Conservation (phyloP, 225 moss, liverwort and hornwort species). For the Sphagnum tenellum region DNA sequence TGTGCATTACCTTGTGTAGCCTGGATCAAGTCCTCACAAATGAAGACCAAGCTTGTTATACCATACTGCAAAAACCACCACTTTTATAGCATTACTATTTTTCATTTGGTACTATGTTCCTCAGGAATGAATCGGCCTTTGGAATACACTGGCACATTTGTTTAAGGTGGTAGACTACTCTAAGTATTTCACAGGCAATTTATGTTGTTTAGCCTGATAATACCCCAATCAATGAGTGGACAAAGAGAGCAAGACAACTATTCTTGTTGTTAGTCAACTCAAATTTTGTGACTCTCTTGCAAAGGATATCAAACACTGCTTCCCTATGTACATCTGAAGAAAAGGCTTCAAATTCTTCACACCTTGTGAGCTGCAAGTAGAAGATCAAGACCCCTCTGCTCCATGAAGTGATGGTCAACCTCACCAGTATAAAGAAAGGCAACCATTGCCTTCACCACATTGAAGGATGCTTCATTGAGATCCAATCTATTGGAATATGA, state of each 20-base stretch:
- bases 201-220: neutral
- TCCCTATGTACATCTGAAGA: no score
- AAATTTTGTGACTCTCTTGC: no score
- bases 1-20: slow-evolving; percentile 24
- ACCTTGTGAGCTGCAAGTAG: slow-evolving; percentile 85
- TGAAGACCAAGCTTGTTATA: slow-evolving; percentile 33
- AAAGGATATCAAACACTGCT: no score
- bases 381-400: slow-evolving; percentile 74
- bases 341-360: no score
- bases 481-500: slow-evolving; percentile 59
- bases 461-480: slow-evolving; percentile 77
- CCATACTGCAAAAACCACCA: slow-evolving; percentile 31
- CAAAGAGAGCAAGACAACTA: neutral
- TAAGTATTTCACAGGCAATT: neutral
- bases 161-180: neutral
- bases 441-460: slow-evolving; percentile 60
- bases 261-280: no score
- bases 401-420: slow-evolving; percentile 49
- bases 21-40: slow-evolving; percentile 35
- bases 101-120: no score
- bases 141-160: neutral
- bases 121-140: no score
- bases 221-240: neutral
- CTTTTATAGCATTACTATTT: no score
- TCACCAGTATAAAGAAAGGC: slow-evolving; percentile 73